These are phyloP conservation scores for Sanghuangporus baumii DNA, from an alignment of 1,284 basidiomycete species.

Conservation along the genomic window DNA sequence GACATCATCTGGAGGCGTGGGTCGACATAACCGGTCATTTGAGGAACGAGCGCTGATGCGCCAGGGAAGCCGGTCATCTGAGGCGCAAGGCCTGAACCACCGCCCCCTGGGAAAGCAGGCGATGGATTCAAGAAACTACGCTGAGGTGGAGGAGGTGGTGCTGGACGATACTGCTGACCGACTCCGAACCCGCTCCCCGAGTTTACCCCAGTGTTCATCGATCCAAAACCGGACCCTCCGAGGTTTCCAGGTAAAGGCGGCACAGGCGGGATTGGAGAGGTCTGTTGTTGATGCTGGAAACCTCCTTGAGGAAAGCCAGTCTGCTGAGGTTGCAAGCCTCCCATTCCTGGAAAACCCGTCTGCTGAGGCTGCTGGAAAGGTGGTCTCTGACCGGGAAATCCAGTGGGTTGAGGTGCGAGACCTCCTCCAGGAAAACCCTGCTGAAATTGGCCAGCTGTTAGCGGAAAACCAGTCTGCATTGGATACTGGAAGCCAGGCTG, in stretches of 20 bases:
- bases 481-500: conserved; percentile 56
- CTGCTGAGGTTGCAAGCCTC: conserved; percentile 21
- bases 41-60: conserved; percentile 56
- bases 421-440: conserved; percentile 26
- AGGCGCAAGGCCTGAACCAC: conserved; percentile 34
- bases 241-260: conserved; percentile 57
- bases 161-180: conserved; percentile 22
- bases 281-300: conserved; percentile 47
- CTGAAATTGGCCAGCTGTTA: conserved; percentile 36
- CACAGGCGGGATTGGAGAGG: conserved; percentile 46
- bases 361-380: conserved; percentile 37
- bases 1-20: conserved; percentile 83
- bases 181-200: conserved; percentile 33
- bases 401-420: conserved; percentile 39
- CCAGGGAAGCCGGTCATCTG: conserved; percentile 57
- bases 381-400: conserved; percentile 30
- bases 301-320: conserved; percentile 38
- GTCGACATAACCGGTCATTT: conserved; percentile 80
- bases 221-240: conserved; percentile 42
- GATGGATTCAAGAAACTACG: conserved; percentile 47
- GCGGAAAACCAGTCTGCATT: conserved; percentile 50
- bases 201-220: conserved; percentile 3
- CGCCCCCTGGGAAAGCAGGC: conserved; percentile 28
- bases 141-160: conserved; percentile 34
- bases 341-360: conserved; percentile 39